A percentile compares a stretch with the other conserved stretches of the same genome.
Evolutionary conservation across 441 rosid genomes (phyloP).

Genomic region (Populus trichocarpa): DNA sequence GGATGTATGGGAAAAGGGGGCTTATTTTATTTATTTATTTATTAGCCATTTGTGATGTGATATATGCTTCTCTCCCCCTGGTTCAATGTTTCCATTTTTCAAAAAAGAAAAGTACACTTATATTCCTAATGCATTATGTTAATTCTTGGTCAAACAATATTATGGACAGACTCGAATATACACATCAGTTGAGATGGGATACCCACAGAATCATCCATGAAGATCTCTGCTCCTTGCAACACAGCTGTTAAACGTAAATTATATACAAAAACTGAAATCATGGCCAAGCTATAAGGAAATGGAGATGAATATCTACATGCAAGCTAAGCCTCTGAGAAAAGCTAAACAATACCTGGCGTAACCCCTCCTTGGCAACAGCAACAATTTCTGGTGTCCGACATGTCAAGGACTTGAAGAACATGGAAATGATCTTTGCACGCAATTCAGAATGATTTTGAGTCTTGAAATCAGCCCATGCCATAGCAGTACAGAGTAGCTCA

Average conservation of each 20-base stretch:
- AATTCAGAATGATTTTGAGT: slow-evolving; percentile 79
- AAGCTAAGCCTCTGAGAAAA: slow-evolving; percentile 10
- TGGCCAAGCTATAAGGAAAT: neutral
- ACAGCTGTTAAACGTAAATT: neutral
- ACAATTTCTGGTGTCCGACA: slow-evolving; percentile 95
- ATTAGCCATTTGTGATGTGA: neutral
- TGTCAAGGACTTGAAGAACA: slow-evolving; percentile 98
- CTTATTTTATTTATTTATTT: no score
- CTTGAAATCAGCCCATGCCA: slow-evolving; percentile 98
- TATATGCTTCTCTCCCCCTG: neutral
- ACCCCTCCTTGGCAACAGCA: slow-evolving; percentile 96
- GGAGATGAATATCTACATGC: neutral
- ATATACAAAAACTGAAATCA: neutral
- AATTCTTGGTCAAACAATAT: neutral
- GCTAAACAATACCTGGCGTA: slow-evolving; percentile 72
- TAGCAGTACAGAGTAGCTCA: slow-evolving; percentile 90
- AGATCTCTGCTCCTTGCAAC: neutral
- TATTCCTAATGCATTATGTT: neutral
- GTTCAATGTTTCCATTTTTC: neutral
- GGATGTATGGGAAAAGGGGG: neutral
- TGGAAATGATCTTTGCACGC: slow-evolving; percentile 94
- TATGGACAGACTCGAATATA: neutral
- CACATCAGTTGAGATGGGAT: neutral
- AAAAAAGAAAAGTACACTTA: neutral
- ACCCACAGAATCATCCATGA: neutral